Base-by-base conservation (phyloP, 192 early-diverging fungal species). In the Entomortierella lignicola region DNA sequence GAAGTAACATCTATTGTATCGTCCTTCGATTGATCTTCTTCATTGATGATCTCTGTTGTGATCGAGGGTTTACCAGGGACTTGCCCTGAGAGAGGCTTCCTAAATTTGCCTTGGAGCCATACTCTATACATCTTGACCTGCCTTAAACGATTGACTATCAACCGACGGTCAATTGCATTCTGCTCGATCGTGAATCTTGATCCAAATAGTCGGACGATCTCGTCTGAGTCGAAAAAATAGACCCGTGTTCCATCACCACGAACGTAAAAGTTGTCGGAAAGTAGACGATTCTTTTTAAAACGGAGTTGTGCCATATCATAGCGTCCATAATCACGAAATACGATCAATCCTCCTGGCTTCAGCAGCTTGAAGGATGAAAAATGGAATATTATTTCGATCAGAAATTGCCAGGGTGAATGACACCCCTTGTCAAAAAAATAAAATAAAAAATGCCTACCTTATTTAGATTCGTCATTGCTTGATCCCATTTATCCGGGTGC, bases 81-180 rank as follows among this genome's bases (percentile, higher is more conserved):
- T n/a, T 55, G 34, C 20, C 65, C 65, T 10, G 32, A 30, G 17
- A 81, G 23, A 4, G 69, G 71, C 66, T 96, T 98, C 55, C 92
- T 84, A 82, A 98, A 98, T 84, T 99, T 99, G 32, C 93, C 97
- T 83, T 99, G 98, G 32, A 99, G 77, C 98, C 98, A 99, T 13
- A 95, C 89, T 2, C 98, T 88, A 81, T 97, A 98, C 98, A 99
- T 99, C 77, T 97, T 98, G 25, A 98, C 82, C 86, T 98, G 91
- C 31, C 89, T 82, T 61, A 89, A 80, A 47, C 98, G 86, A 83
- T 99, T 99, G 47, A 99, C 95, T 15, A 99, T 85, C 74, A 99
- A 82, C 29, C 98, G 82, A 41, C 95, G 85, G 65, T 99, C 98
- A 6, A 98, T 89, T 11, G 91, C 97, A 60, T 96, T 98, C 72